Base-by-base conservation (phyloP, 129 eudicot genomes). In the Tagetes erecta region DNA sequence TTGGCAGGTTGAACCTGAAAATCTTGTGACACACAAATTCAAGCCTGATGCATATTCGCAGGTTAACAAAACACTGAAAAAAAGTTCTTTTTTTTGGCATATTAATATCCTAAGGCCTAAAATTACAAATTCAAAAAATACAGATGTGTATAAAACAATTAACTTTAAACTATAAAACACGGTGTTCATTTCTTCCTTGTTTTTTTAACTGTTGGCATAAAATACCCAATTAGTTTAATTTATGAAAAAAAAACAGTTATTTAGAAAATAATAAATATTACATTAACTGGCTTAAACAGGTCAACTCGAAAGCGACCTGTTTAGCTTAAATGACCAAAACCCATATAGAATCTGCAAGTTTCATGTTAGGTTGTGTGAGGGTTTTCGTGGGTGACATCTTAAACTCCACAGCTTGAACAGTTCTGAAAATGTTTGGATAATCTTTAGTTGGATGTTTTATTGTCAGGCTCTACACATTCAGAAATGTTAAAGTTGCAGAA, bases 401-500 rank as follows among this genome's bases (percentile, higher is more conserved):
- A 12, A 20, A 12, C 27, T 49, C 58, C 8, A 52, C 58, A 20
- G 1, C 20, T 7, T 14, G 8, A n/a, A 2, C 14, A 3, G 64
- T 45, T 73, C 58, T 46, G 34, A 4, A 33, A 35, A 51, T 49
- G 20, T 49, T 11, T 37, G 1, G 34, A 50, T 49, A 20, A 10
- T 30, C 3, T 39, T 3, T 9, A 30, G 33, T 30, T 46, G 50
- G 46, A 46, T 72, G 55, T 51, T 79, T n/a, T 41, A 11, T 68
- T 46, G 55, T 49, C 85, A 90, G 96, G 92, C 81, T 80, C 87
- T 73, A 76, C 84, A 76, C 74, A 85, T 64, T 74, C 88, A 39
- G 96, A 87, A 75, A 57, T 81, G 90, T 31, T 79, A 40, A 78
- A 81, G 67, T 75, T 90, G 77, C 85, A 81, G 67, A 73, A 64